Evolutionary conservation across 805 yeast genomes (phyloP).

Genomic region (Metschnikowia similis): DNA sequence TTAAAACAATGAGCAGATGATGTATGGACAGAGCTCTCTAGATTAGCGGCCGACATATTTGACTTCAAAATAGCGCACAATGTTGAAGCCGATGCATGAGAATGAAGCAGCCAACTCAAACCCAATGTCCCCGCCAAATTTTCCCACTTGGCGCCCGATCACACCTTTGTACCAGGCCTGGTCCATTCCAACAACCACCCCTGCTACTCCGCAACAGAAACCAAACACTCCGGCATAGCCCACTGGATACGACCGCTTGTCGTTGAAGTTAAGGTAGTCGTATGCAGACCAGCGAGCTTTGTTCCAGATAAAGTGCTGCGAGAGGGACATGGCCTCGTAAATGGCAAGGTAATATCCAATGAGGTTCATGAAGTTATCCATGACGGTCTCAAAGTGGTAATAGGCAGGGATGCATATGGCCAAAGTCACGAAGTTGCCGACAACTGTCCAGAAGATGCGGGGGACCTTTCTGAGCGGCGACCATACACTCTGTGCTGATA

Average conservation of each 20-base stretch:
- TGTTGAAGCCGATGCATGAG: constrained; percentile 57
- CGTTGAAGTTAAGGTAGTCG: constrained; percentile 58
- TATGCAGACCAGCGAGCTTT: constrained; percentile 56
- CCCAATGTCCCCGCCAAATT: constrained; percentile 79
- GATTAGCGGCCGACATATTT: constrained; percentile 53
- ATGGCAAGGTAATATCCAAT: constrained; percentile 90
- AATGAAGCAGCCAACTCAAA: constrained; percentile 72
- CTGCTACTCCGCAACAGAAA: constrained; percentile 78
- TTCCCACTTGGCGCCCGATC: constrained; percentile 58
- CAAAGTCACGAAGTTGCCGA: constrained; percentile 70
- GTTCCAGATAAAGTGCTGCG: constrained; percentile 81
- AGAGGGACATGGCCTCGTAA: constrained; percentile 68
- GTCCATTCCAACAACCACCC: constrained; percentile 82
- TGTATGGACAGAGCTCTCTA: too few species aligned
- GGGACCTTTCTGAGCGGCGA: constrained; percentile 71
- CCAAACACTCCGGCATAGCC: constrained; percentile 79
- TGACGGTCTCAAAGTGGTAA: constrained; percentile 65
- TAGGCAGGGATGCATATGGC: constrained; percentile 89
- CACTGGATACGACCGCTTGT: constrained; percentile 56
- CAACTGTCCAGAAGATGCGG: constrained; percentile 75
- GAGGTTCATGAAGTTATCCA: constrained; percentile 85
- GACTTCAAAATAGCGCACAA: constrained; percentile 60
- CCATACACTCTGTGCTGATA: constrained; percentile 84
- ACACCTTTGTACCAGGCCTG: constrained; percentile 83
- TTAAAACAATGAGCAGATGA: too few species aligned